Evolutionary conservation across 371 early-diverging fungal genomes (phyloP).

Genomic region (Homolaphlyctis polyrhiza): DNA sequence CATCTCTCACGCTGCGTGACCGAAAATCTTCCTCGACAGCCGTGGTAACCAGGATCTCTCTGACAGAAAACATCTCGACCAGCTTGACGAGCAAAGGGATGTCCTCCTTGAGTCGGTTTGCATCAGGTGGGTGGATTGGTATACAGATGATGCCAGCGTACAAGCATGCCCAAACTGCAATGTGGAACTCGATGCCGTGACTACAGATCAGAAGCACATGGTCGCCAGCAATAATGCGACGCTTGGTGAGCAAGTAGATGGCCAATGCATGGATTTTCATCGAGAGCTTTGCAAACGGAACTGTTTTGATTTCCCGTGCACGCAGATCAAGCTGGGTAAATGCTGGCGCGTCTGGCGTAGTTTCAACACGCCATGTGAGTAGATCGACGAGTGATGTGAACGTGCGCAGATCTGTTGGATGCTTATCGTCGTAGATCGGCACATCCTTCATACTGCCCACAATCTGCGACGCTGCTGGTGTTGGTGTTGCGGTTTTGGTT

Average conservation of each 20-base stretch:
- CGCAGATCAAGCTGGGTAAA: slow-evolving; percentile 55
- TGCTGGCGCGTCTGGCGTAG: slow-evolving; percentile 31
- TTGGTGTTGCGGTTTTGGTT: no score
- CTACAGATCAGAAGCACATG: slow-evolving; percentile 65
- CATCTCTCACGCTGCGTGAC: background rate
- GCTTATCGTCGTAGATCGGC: slow-evolving; percentile 22
- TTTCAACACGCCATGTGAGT: slow-evolving; percentile 16
- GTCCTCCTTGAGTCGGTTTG: slow-evolving; percentile 62
- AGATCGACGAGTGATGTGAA: slow-evolving; percentile 24
- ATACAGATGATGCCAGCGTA: slow-evolving; percentile 71
- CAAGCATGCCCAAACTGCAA: slow-evolving; percentile 75
- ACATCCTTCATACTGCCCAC: slow-evolving; percentile 23
- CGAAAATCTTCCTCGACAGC: slow-evolving; percentile 61
- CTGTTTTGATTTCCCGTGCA: slow-evolving; percentile 56
- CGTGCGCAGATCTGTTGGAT: slow-evolving; percentile 12
- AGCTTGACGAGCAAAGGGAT: slow-evolving; percentile 54
- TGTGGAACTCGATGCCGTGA: slow-evolving; percentile 67
- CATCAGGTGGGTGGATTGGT: slow-evolving; percentile 65
- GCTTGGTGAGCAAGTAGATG: slow-evolving; percentile 50
- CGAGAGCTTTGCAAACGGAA: slow-evolving; percentile 68
- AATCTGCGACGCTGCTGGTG: slow-evolving; percentile 18
- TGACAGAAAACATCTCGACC: slow-evolving; percentile 53
- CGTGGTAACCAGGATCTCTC: slow-evolving; percentile 55
- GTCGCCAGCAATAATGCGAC: slow-evolving; percentile 49
- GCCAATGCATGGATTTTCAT: slow-evolving; percentile 63